Evolutionary conservation across 352 stramenopile species (phyloP).

Genomic region (Blastocystis sp.): DNA sequence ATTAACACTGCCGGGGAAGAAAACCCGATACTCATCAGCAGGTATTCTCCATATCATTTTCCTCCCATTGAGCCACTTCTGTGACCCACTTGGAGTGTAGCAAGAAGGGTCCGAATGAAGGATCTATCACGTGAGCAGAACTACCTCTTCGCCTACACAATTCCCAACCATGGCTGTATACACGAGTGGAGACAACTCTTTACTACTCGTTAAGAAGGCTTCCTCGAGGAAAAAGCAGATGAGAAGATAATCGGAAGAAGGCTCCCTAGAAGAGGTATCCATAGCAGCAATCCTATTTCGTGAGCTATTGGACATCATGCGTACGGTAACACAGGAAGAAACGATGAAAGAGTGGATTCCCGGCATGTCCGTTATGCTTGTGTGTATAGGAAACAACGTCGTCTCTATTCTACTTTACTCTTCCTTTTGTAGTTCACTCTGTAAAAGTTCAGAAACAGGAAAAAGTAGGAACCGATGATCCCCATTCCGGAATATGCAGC

Average conservation of each 20-base stretch:
- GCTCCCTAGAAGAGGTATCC: no score
- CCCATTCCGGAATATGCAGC: slow-evolving; percentile 53
- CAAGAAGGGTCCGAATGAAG: background rate
- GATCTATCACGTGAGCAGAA: background rate
- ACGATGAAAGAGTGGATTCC: background rate
- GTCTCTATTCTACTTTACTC: slow-evolving; percentile 58
- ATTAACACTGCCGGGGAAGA: background rate
- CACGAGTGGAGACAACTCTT: background rate
- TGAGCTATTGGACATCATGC: no score
- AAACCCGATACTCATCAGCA: slow-evolving; percentile 7
- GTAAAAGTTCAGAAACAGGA: slow-evolving; percentile 66
- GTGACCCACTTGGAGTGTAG: slow-evolving; percentile 13
- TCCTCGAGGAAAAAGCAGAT: slow-evolving; percentile 61
- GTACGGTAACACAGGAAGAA: no score
- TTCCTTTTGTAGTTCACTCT: slow-evolving; percentile 47
- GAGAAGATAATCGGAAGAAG: background rate
- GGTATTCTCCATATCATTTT: slow-evolving; percentile 31
- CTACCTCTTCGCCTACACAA: background rate
- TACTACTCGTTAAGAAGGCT: slow-evolving; percentile 13
- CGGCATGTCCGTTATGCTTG: background rate
- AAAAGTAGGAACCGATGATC: slow-evolving; percentile 66
- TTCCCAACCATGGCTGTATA: slow-evolving; percentile 1
- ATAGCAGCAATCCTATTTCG: no score
- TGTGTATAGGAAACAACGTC: slow-evolving; percentile 20
- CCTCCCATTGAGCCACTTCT: slow-evolving; percentile 21